Base-by-base conservation (phyloP, 352 stramenopile species). In the Phytopythium montanum region DNA sequence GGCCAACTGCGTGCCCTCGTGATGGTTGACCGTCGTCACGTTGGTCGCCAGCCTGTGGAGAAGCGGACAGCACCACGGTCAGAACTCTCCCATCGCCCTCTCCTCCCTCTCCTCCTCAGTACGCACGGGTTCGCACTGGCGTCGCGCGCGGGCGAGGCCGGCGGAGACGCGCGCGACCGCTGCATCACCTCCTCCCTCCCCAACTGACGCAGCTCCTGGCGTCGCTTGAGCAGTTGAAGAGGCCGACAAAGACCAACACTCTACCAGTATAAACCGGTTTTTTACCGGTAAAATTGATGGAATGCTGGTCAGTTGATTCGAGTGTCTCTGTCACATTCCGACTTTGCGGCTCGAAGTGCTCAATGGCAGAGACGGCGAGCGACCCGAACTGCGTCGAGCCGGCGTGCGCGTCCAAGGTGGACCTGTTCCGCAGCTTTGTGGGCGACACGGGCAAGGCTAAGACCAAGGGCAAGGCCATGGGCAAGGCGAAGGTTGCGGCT, bases 351-450 rank as follows among this genome's bases (percentile, higher is more conserved):
- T 59, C 33, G n/a, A n/a, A 3, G 7, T 77, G 14, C 3, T 3
- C 44, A 23, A 28, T 25, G 12, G 12, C 5, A 26, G 26, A 34
- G 45, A 34, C 45, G 18, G 80, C 78, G 69, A 87, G 62, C 62
- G 85, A 94, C 54, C 82, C 85, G 59, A 92, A 94, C 66, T 95
- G 87, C 75, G 85, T 76, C 46, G 85, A 95, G 64, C 87, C 87
- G 28, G 85, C 75, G 56, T 95, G 87, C 69, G 81, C 85, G 58
- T 87, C 84, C 72, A 95, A 94, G 70, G 85, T 92, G 64, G 75
- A 85, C 62, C 76, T 95, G 62, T 94, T 95, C 72, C 81, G 79
- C 59, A 91, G 71, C 52, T 81, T 87, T 51, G 68, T 92, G 61
- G 75, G 79, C 61, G 75, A 72, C 44, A 75, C 67, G 39, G 26